Percentiles rank a stretch among this genome's conserved stretches.
These are phyloP conservation scores for Vigna mungo DNA, from an alignment of 306 rosid genomes.

Conservation along the genomic window DNA sequence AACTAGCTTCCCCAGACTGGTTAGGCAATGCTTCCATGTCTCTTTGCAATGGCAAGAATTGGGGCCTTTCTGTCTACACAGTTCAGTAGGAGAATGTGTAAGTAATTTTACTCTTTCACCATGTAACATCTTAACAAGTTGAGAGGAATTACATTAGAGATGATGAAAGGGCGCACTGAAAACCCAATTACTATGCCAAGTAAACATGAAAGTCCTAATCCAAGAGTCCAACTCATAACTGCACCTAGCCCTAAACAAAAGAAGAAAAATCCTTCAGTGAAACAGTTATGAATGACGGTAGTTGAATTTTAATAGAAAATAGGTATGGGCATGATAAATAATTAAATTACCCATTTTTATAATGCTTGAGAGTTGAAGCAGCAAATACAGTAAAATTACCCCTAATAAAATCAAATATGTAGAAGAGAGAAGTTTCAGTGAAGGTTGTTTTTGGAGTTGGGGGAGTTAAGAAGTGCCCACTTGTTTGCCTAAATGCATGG, in stretches of 20 bases:
- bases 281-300: neutral
- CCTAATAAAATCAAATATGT: neutral
- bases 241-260: slow-evolving; percentile 54
- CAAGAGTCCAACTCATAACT: slow-evolving; percentile 57
- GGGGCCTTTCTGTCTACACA: slow-evolving; percentile 69
- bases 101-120: slow-evolving; percentile 26
- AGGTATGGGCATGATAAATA: slow-evolving; percentile 10
- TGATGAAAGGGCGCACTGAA: slow-evolving; percentile 51
- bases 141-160: slow-evolving; percentile 53
- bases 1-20: slow-evolving; percentile 60
- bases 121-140: neutral
- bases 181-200: slow-evolving; percentile 53
- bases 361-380: slow-evolving; percentile 6
- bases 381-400: slow-evolving; percentile 1
- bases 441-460: slow-evolving; percentile 17
- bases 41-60: slow-evolving; percentile 37
- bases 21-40: slow-evolving; percentile 85
- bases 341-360: neutral
- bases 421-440: slow-evolving; percentile 14
- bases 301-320: neutral
- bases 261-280: neutral
- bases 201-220: slow-evolving; percentile 58
- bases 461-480: slow-evolving; percentile 5
- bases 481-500: slow-evolving; percentile 12
- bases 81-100: slow-evolving; percentile 43